Percentiles rank a stretch among this genome's conserved stretches.
phyloP scores from a whole-genome alignment of 2,329 filamentous ascomycete genomes.

The Exserohilum turcica region DNA sequence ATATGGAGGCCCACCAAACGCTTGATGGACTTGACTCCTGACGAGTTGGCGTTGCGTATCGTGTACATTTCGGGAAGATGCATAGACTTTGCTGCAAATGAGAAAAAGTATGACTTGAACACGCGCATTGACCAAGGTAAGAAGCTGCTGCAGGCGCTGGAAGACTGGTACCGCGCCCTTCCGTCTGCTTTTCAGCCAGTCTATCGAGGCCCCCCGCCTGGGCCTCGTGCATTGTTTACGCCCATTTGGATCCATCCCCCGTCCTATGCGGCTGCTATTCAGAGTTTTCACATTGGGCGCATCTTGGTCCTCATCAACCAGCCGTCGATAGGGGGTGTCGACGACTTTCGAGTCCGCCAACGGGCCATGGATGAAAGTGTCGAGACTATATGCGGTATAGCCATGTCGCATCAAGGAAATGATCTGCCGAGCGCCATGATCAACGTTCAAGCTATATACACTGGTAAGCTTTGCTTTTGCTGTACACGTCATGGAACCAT shows the following conservation, averaged over 20 bases:
- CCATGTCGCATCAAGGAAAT: slow-evolving; percentile 46
- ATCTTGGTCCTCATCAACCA: slow-evolving; percentile 61
- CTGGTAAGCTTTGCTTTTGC: slow-evolving; percentile 24
- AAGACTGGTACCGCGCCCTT: slow-evolving; percentile 57
- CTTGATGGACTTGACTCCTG: slow-evolving; percentile 55
- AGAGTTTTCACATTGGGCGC: slow-evolving; percentile 59
- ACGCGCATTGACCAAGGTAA: slow-evolving; percentile 55
- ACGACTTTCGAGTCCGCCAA: slow-evolving; percentile 55
- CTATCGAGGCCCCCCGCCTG: slow-evolving; percentile 32
- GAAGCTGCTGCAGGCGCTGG: slow-evolving; percentile 54
- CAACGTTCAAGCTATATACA: slow-evolving; percentile 38
- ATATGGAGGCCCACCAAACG: slow-evolving; percentile 62
- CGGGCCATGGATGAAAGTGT: slow-evolving; percentile 55
- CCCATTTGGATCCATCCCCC: slow-evolving; percentile 41
- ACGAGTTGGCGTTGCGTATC: slow-evolving; percentile 60
- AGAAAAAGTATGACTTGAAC: slow-evolving; percentile 52
- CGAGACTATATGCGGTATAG: slow-evolving; percentile 57
- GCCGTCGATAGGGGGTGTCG: slow-evolving; percentile 56
- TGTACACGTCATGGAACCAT: background rate
- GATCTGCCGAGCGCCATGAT: slow-evolving; percentile 36
- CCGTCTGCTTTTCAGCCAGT: slow-evolving; percentile 54
- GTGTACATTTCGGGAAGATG: slow-evolving; percentile 62
- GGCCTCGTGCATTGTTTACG: slow-evolving; percentile 20
- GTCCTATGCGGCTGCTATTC: slow-evolving; percentile 53
- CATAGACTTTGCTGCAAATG: slow-evolving; percentile 63